Evolutionary conservation across 2,329 filamentous ascomycete species (phyloP), one percentile per base, ranked within the genome.

Genomic region (Colletotrichum cuscutae): DNA sequence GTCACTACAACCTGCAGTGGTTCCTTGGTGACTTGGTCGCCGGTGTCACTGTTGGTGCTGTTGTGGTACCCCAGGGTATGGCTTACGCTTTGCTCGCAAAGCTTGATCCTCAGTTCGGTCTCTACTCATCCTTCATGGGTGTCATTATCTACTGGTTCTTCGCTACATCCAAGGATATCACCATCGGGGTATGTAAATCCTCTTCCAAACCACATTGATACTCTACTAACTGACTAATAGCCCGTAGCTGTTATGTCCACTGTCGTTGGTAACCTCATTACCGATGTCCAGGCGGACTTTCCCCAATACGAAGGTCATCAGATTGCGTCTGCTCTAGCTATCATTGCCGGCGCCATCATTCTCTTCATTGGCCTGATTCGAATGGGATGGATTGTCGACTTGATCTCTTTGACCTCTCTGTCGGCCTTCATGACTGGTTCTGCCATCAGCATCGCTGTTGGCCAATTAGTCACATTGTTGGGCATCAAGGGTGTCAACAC

Each of bases 381-480:
- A 59, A 89, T 92, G 49, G 96, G 97, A 6, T 97, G 95, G 91
- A 92, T 98, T 63, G 95, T 98, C 60, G 95, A 98, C 76, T 89
- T 98, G 78, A 98, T 98, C 77, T 94, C 97, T 1, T 90, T 98
- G 68, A 92, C 95, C 1, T 94, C 95, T 0, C 94, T 98, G 66
- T 95, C 94, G 0, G 95, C 97, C 3, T 98, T 98, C 86, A 98
- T 98, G 94, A 98, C 97, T 0, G 96, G 96, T 2, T 98, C 96
- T 5, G 95, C 96, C 66, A 89, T 99, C 81, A 97, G 90, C 78
- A 98, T 99, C 79, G 91, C 90, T 19, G 89, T 91, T 28, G 95
- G 97, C 42, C 97, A 99, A 82, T 87, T 98, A 5, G 93, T 94
- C 1, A 88, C 89, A 2, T 84, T 98, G 81, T 89, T 99, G 84